Evolutionary conservation across 2,329 filamentous ascomycete genomes (phyloP), one percentile per base, ranked within the genome.

Genomic region (Ceratocystis ficicola): DNA sequence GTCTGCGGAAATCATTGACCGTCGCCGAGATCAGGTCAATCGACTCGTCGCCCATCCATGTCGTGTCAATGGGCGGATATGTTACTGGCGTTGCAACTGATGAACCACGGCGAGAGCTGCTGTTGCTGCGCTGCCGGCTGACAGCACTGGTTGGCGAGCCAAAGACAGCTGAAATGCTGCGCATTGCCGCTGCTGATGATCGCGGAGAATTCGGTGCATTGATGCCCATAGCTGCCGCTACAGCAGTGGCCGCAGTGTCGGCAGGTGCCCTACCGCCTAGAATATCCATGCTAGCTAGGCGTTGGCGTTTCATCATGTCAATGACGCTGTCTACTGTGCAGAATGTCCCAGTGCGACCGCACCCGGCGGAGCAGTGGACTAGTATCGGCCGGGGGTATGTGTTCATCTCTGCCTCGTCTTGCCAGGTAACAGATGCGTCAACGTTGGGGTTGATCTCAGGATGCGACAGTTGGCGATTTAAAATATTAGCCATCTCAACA

Each of bases 291-390:
- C 75, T 75, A 7, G 74, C 74, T 63, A 78, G 74, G 41, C 79
- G 82, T 75, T 96, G 91, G n/a, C 89, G 85, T 77, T 96, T 96
- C 68, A 99, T 78, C 89, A 96, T 95, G 75, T 96, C 92, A 66
- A 97, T 87, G 7, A 97, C 94, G 48, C 88, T 93, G 74, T 97
- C 94, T 17, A 97, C 91, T 0, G 94, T 95, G 74, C 94, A 97
- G 73, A 97, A 99, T 0, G 94, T 93, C 2, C 94, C 94, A 0
- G 94, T 99, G 15, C 94, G 87, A 0, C 94, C 94, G 75, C 94
- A 99, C 0, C 94, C 94, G 3, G 94, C 94, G 65, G 90, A 95
- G 76, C 94, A 99, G 74, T 99, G 94, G 0, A 99, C 93, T 25
- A 99, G 75, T 70, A 96, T 85, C 6, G 93, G 93, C 36, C 89